Evolutionary conservation across 805 yeast species (phyloP), one percentile per base, ranked within the genome.

Genomic region (Cyberlindnera xishuangbannaensis): DNA sequence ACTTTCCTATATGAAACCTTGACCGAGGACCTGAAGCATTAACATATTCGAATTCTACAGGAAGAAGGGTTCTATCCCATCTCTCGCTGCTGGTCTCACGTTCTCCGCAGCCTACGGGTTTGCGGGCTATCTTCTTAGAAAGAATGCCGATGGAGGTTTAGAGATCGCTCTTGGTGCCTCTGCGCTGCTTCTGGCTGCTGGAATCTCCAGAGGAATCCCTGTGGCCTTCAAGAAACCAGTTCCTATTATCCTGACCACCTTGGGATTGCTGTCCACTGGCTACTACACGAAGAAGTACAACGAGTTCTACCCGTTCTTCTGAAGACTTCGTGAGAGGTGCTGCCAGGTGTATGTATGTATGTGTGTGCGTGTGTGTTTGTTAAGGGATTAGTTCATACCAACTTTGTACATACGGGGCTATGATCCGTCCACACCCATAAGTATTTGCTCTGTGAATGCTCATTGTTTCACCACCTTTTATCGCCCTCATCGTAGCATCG

Each of bases 121-220:
- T 37, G 78, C 86, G 3, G 90, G 95, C 13, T 83, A 85, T 58
- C 66, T 88, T 44, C 62, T 86, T 41, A 70, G 73, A 44, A 62
- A 78, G 34, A 83, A 85, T 54, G 77, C 75, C 40, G 87, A 83
- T 52, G 74, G 73, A 59, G 96, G 96, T 27, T 67, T 88, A 44
- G 88, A 83, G 54, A 55, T 82, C 13, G 95, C 95, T 0, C 61
- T 87, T 35, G 81, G 77, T 10, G 72, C 88, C 2, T 79, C 94
- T 5, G 47, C 76, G 2, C 50, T 83, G 13, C 68, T 88, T 47
- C 57, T 81, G 9, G 69, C 70, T 25, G 88, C 90, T 7, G 87
- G 94, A 18, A 45, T 81, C n/a, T 72, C 76, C 21, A 72, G 97
- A 51, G 76, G 85, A 7, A 40, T 73, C 34, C 74, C 76, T 22